Base-by-base conservation (phyloP, 495 filamentous ascomycete genomes). In the Lindgomyces ingoldianus region DNA sequence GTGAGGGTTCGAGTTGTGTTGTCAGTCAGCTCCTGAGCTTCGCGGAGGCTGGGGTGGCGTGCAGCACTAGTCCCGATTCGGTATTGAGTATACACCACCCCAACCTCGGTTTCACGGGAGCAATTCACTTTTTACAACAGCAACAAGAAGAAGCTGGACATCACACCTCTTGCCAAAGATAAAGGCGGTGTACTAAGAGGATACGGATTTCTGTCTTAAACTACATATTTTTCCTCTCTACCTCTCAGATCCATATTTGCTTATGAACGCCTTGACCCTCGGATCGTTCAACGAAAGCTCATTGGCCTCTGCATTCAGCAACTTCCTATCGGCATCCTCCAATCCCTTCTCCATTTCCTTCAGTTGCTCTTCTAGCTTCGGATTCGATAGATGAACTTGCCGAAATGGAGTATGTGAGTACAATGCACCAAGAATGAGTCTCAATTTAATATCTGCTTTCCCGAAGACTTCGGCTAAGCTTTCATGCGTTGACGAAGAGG, bases 11-110 rank as follows among this genome's bases (percentile, higher is more conserved):
- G 57, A 56, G 64, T 25, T 54, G 47, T 66, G 57, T 61, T 62
- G 57, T 67, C 57, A 56, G 49, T 67, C 64, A 67, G 57, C 47
- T 56, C 56, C 47, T 53, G 24, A 59, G 46, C 56, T 61, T 27
- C 33, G 29, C 21, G 63, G 56, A 27, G 63, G 63, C 63, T 65
- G 63, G 63, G 21, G 24, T 45, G 54, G 12, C 51, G 27, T 27
- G 27, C n/a, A 29, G 11, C 26, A 33, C 52, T 53, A 63, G 46
- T 12, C 48, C 59, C 11, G 19, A 62, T 54, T 11, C 9, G 59
- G 59, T 12, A 61, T 11, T 36, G 12, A 25, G 50, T 42, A 55
- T 29, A 42, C 24, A 52, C 25, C 19, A 12, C 21, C 47, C 25
- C 22, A 27, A 41, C 52, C 52, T 56, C 52, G 49, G 49, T 6